Conservation (phyloP, 306 rosid genomes). For the Corylus avellana region DNA sequence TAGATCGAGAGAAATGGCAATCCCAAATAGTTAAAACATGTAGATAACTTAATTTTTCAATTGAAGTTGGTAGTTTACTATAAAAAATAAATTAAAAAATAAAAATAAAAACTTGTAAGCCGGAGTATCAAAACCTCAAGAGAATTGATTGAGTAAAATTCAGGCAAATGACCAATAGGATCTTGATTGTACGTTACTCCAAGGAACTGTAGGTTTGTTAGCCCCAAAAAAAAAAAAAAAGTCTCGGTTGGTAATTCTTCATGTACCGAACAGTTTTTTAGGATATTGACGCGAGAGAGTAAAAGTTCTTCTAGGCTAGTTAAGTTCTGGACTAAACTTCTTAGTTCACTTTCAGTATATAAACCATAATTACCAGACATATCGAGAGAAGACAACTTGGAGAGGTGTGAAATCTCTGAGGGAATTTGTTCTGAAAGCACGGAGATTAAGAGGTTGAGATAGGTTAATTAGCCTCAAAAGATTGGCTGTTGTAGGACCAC, state of each 20-base stretch:
- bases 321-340: background rate
- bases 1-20: slow-evolving; percentile 1
- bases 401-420: background rate
- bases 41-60: slow-evolving; percentile 24
- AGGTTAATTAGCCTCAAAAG: slow-evolving; percentile 9
- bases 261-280: no score
- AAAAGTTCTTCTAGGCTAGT: no score
- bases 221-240: no score
- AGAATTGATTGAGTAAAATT: slow-evolving; percentile 19
- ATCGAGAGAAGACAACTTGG: background rate
- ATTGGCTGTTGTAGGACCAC: no score
- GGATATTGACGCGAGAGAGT: no score
- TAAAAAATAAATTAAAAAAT: no score
- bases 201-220: no score
- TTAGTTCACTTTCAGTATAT: background rate
- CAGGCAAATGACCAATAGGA: slow-evolving; percentile 14
- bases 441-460: slow-evolving; percentile 13
- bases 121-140: background rate
- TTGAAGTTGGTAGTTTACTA: slow-evolving; percentile 35
- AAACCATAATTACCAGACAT: background rate
- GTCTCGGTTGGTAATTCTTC: no score
- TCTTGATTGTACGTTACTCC: no score
- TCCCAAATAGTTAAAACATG: background rate
- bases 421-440: slow-evolving; percentile 22
- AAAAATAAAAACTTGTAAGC: slow-evolving; percentile 12